phyloP scores from a whole-genome alignment of 2,329 filamentous ascomycete genomes.

The Paraphaeosphaeria sporulosa region DNA sequence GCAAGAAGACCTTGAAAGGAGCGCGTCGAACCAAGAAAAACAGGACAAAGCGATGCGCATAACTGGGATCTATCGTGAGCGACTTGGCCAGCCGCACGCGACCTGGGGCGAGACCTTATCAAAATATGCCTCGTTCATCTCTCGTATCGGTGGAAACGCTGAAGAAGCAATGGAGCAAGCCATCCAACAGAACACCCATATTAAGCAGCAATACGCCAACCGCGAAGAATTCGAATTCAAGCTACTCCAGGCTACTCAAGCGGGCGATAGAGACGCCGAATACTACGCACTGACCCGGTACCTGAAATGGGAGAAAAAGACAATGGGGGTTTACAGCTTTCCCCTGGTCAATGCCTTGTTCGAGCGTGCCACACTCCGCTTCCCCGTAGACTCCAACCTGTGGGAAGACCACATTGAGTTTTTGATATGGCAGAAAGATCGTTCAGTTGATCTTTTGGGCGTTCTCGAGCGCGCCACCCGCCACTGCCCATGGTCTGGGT shows the following conservation, averaged over 20 bases:
- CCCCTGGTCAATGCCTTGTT: slow-evolving; percentile 70
- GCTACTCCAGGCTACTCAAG: slow-evolving; percentile 65
- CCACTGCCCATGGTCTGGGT: slow-evolving; percentile 93
- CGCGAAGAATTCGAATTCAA: slow-evolving; percentile 75
- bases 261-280: slow-evolving; percentile 64
- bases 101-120: slow-evolving; percentile 79
- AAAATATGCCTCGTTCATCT: slow-evolving; percentile 76
- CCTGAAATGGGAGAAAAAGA: slow-evolving; percentile 81
- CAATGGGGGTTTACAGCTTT: slow-evolving; percentile 62
- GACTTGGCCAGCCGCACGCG: slow-evolving; percentile 75
- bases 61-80: slow-evolving; percentile 72
- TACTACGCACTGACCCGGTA: slow-evolving; percentile 70
- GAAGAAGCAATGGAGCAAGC: slow-evolving; percentile 76
- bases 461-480: slow-evolving; percentile 82
- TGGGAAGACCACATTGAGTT: slow-evolving; percentile 89
- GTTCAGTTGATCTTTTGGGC: slow-evolving; percentile 65
- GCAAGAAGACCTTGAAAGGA: slow-evolving; percentile 70
- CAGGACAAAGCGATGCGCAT: slow-evolving; percentile 63
- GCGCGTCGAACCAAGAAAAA: slow-evolving; percentile 59
- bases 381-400: slow-evolving; percentile 74
- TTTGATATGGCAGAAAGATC: slow-evolving; percentile 60
- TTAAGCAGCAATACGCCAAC: slow-evolving; percentile 68
- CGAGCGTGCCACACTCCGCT: slow-evolving; percentile 76
- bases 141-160: slow-evolving; percentile 74
- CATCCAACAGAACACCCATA: slow-evolving; percentile 68